Evolutionary conservation across 345 rosid species (phyloP).

Genomic region (Stellera chamaejasme): DNA sequence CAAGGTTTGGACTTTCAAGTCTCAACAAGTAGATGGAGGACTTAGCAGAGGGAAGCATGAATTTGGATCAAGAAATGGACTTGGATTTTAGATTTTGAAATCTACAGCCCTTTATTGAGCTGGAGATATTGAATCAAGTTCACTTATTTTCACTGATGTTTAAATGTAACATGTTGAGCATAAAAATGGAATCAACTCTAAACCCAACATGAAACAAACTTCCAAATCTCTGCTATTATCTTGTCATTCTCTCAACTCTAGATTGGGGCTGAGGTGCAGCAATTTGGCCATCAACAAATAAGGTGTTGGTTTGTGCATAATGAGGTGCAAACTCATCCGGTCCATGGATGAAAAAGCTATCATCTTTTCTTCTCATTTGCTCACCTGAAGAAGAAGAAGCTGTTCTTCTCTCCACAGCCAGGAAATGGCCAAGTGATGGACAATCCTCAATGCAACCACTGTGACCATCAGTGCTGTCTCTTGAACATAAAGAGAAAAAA

Average conservation of each 20-base stretch:
- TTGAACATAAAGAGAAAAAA: slow-evolving; percentile 33
- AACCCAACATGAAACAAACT: too few relatives aligned
- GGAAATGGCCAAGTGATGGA: slow-evolving; percentile 39
- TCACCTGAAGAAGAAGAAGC: slow-evolving; percentile 2
- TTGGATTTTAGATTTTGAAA: too few relatives aligned
- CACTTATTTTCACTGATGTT: too few relatives aligned
- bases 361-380: slow-evolving; percentile 18
- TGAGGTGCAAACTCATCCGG: slow-evolving; percentile 19
- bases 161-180: too few relatives aligned
- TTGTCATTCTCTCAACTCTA: neutral
- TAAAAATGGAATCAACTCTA: too few relatives aligned
- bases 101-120: too few relatives aligned
- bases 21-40: too few relatives aligned
- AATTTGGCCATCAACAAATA: slow-evolving; percentile 30
- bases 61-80: too few relatives aligned
- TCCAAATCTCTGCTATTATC: too few relatives aligned
- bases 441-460: slow-evolving; percentile 13
- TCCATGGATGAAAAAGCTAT: slow-evolving; percentile 13
- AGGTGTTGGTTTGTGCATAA: slow-evolving; percentile 22
- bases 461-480: slow-evolving; percentile 26
- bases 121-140: too few relatives aligned
- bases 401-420: slow-evolving; percentile 43
- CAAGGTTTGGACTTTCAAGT: too few relatives aligned
- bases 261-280: slow-evolving; percentile 20
- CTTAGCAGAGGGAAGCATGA: too few relatives aligned